phyloP scores from a whole-genome alignment of 78 protist species.

The Isochrysis galbana region DNA sequence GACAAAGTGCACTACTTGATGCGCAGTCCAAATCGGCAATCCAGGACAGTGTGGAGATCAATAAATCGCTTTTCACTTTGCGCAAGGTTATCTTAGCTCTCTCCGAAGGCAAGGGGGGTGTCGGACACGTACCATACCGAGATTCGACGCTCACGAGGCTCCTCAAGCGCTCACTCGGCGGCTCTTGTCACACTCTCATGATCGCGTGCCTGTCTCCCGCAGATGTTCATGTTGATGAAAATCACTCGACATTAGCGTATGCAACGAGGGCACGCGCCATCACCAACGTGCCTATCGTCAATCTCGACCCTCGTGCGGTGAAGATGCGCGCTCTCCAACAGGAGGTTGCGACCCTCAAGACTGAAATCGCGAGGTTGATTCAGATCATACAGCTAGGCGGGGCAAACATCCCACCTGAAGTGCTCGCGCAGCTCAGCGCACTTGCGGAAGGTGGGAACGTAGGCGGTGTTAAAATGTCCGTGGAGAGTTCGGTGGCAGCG shows the following conservation, averaged over 20 bases:
- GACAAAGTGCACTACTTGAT: not conserved
- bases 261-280: slow-evolving; percentile 32
- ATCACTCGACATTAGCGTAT: not conserved
- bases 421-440: not conserved
- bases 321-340: not conserved
- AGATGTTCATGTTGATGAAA: not conserved
- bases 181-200: slow-evolving; percentile 46
- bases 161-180: slow-evolving; percentile 56
- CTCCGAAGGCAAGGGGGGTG: not conserved
- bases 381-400: too few relatives aligned
- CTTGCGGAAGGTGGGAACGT: not conserved
- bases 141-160: slow-evolving; percentile 48
- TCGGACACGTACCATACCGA: slow-evolving; percentile 57
- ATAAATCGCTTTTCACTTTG: slow-evolving; percentile 53
- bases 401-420: too few relatives aligned
- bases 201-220: slow-evolving; percentile 49
- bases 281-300: not conserved
- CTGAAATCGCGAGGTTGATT: not conserved
- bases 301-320: not conserved
- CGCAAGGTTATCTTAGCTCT: slow-evolving; percentile 41
- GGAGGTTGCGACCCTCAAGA: not conserved
- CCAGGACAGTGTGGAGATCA: slow-evolving; percentile 40
- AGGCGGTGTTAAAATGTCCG: not conserved
- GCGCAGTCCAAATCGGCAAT: not conserved
- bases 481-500: not conserved